These are phyloP conservation scores for Helotiales sp. DNA, from an alignment of 2,329 filamentous ascomycete species.

Conservation along the genomic window DNA sequence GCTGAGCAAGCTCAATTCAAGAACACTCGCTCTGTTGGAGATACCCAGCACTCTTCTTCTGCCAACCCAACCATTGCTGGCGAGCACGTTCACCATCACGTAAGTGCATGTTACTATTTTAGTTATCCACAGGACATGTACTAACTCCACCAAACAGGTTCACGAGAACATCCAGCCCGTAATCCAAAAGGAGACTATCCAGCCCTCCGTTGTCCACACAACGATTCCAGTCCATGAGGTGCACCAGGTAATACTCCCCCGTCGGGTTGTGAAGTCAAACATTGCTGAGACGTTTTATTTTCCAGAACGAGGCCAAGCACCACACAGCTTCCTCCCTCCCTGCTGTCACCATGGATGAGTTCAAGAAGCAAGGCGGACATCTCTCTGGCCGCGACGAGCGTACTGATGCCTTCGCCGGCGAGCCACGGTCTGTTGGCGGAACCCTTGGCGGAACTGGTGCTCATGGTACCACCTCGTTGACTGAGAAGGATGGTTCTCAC, in stretches of 20 bases:
- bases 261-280: background rate
- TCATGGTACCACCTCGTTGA: conserved; percentile 37
- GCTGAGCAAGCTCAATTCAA: conserved; percentile 60
- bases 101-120: conserved; percentile 29
- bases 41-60: conserved; percentile 54
- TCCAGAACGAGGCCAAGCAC: conserved; percentile 65
- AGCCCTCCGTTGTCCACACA: conserved; percentile 72
- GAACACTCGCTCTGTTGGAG: conserved; percentile 52
- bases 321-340: conserved; percentile 69
- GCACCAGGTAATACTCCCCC: conserved; percentile 50
- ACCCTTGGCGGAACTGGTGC: conserved; percentile 40
- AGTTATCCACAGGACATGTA: background rate
- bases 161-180: conserved; percentile 66
- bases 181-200: conserved; percentile 70
- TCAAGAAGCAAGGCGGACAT: conserved; percentile 57
- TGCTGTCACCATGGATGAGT: conserved; percentile 67
- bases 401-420: conserved; percentile 65
- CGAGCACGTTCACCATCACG: conserved; percentile 66
- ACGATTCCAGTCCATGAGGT: conserved; percentile 74
- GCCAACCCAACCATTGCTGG: conserved; percentile 57
- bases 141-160: conserved; percentile 41
- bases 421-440: conserved; percentile 55
- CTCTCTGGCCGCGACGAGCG: conserved; percentile 60
- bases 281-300: background rate
- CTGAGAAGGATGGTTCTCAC: conserved; percentile 31